Evolutionary conservation across 345 rosid genomes (phyloP).

Genomic region (Tarenaya hassleriana): DNA sequence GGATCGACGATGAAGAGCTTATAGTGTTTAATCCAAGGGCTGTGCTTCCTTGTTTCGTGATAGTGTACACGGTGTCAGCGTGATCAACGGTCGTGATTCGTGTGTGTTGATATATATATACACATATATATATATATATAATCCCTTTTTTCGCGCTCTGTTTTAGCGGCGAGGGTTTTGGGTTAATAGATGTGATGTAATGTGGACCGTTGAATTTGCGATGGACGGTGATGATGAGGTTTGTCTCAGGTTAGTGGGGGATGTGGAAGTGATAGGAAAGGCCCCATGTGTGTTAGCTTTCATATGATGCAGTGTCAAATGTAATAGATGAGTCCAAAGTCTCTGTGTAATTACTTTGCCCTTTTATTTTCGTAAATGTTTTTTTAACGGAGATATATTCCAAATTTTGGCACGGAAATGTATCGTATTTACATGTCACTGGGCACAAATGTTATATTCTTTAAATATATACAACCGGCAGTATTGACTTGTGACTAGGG

Average conservation of each 20-base stretch:
- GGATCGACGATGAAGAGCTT: slow-evolving; percentile 76
- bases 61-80: slow-evolving; percentile 53
- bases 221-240: background rate
- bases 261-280: slow-evolving; percentile 23
- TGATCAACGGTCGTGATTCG: slow-evolving; percentile 4
- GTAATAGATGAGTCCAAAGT: no score
- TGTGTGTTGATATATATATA: slow-evolving; percentile 22
- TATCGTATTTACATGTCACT: no score
- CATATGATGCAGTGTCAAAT: slow-evolving; percentile 7
- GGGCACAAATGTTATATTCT: no score
- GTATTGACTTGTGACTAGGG: no score
- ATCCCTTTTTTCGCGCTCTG: background rate
- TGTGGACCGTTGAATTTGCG: background rate
- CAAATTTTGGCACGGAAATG: no score
- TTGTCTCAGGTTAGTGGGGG: background rate
- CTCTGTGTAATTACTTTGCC: no score
- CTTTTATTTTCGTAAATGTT: no score
- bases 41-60: slow-evolving; percentile 93
- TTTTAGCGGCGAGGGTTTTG: background rate
- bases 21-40: slow-evolving; percentile 94
- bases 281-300: slow-evolving; percentile 11
- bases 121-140: no score
- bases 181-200: background rate
- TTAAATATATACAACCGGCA: no score
- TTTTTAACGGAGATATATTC: no score